Conservation (phyloP, 139 green algal genomes). For the Haematococcus lacustris region DNA sequence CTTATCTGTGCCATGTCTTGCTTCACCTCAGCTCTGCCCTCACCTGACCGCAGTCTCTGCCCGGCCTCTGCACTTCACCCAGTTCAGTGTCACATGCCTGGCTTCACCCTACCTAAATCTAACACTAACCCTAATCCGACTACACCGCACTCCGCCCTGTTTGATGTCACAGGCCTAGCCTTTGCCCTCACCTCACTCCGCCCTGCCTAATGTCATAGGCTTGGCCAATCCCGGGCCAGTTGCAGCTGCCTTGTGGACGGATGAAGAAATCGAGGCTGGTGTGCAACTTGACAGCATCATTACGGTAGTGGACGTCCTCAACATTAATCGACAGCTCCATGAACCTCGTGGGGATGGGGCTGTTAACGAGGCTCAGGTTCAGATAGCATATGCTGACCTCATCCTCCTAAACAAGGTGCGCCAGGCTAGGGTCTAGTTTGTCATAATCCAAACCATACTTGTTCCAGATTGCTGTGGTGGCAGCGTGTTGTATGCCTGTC, state of each 20-base stretch:
- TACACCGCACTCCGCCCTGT: background rate
- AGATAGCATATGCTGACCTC: slow-evolving; percentile 70
- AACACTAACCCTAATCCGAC: too few species aligned
- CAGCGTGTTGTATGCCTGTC: too few species aligned
- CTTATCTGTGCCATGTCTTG: too few species aligned
- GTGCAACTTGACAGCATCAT: slow-evolving; percentile 78
- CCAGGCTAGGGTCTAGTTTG: background rate
- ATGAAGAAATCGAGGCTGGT: slow-evolving; percentile 70
- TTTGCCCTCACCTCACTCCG: too few species aligned
- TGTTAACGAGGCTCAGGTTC: slow-evolving; percentile 73
- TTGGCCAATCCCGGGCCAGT: slow-evolving; percentile 84
- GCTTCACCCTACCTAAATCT: too few species aligned
- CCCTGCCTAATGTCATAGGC: too few species aligned
- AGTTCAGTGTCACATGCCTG: too few species aligned
- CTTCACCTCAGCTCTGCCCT: too few species aligned
- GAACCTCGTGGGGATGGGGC: slow-evolving; percentile 27
- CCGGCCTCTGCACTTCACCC: too few species aligned
- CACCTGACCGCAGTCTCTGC: too few species aligned
- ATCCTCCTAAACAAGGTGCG: slow-evolving; percentile 83
- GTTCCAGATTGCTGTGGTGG: too few species aligned
- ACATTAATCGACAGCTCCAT: slow-evolving; percentile 61
- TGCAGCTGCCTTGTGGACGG: slow-evolving; percentile 77
- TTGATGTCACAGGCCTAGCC: background rate
- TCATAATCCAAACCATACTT: too few species aligned
- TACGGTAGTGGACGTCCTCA: slow-evolving; percentile 74